A percentile compares a stretch with the other conserved stretches of the same genome.
Evolutionary conservation across 805 yeast species (phyloP).

Genomic region (Vanderwaltozyma yarrowii): DNA sequence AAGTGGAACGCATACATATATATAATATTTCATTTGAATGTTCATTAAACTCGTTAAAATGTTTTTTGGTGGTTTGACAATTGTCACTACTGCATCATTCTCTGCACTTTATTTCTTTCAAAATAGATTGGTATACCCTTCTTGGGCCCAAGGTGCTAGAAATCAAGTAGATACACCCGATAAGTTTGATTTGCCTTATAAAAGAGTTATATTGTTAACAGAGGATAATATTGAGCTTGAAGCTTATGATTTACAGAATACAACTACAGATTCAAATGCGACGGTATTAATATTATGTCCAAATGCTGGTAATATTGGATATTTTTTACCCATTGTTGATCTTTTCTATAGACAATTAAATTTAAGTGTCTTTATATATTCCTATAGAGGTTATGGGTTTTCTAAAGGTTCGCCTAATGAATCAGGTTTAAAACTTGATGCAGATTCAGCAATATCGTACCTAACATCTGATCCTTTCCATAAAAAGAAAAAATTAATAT

Average conservation of each 20-base stretch:
- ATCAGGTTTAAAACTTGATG: slow-evolving; percentile 70
- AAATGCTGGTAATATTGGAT: slow-evolving; percentile 94
- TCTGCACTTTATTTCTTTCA: slow-evolving; percentile 56
- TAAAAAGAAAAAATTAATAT: slow-evolving; percentile 40
- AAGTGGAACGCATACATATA: no score
- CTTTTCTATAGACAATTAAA: slow-evolving; percentile 51
- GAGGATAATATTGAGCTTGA: slow-evolving; percentile 60
- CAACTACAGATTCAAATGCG: slow-evolving; percentile 32
- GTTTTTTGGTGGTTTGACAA: slow-evolving; percentile 33
- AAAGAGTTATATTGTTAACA: slow-evolving; percentile 50
- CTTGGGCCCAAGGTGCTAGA: slow-evolving; percentile 65
- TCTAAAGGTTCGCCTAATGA: slow-evolving; percentile 73
- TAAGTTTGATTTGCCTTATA: slow-evolving; percentile 53
- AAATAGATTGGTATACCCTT: slow-evolving; percentile 64
- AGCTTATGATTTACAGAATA: slow-evolving; percentile 37
- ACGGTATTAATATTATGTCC: slow-evolving; percentile 80
- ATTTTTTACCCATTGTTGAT: slow-evolving; percentile 69
- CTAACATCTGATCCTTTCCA: slow-evolving; percentile 41
- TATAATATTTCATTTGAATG: slow-evolving; percentile 2
- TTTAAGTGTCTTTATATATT: slow-evolving; percentile 71
- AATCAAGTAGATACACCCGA: slow-evolving; percentile 67
- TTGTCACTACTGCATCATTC: slow-evolving; percentile 36
- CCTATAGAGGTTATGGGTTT: slow-evolving; percentile 85
- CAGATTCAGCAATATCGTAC: slow-evolving; percentile 56
- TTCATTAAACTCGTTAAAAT: slow-evolving; percentile 23